These are phyloP conservation scores for Syncephalis fuscata DNA, from an alignment of 371 early-diverging fungal genomes.

Conservation along the genomic window DNA sequence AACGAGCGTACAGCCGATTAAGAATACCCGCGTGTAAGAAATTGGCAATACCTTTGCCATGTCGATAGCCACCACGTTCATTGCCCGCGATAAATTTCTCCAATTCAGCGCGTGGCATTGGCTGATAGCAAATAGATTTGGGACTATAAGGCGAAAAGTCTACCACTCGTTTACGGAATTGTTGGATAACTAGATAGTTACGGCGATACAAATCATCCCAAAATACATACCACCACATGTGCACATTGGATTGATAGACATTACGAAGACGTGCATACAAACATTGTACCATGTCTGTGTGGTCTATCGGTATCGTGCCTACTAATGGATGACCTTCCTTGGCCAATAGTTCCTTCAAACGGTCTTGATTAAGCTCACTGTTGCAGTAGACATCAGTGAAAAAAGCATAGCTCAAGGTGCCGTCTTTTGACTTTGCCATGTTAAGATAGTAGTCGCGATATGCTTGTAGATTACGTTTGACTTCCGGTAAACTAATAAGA, in stretches of 20 bases:
- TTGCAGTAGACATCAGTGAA: constrained; percentile 28
- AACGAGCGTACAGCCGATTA: constrained; percentile 25
- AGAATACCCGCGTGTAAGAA: constrained; percentile 27
- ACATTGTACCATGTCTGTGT: constrained; percentile 17
- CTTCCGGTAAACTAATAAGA: constrained; percentile 11
- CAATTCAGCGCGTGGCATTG: constrained; percentile 25
- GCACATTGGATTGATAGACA: constrained; percentile 15
- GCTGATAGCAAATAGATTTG: constrained; percentile 28
- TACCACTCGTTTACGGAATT: constrained; percentile 10
- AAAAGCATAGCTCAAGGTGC: constrained; percentile 27
- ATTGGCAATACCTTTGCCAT: constrained; percentile 13
- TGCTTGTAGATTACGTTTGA: constrained; percentile 15
- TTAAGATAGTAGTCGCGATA: constrained; percentile 21
- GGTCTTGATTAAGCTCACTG: constrained; percentile 15
- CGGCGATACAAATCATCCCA: constrained; percentile 43
- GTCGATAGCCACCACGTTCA: constrained; percentile 26
- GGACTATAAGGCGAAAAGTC: constrained; percentile 39
- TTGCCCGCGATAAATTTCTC: constrained; percentile 19
- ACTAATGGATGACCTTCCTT: constrained; percentile 25
- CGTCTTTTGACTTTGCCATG: constrained; percentile 22
- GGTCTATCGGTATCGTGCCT: constrained; percentile 16
- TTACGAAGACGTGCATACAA: constrained; percentile 32
- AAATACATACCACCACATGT: constrained; percentile 39
- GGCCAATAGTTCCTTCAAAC: constrained; percentile 20
- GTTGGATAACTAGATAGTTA: constrained; percentile 19